Conservation (phyloP, 2,329 filamentous ascomycete genomes). For the Diatrype stigma region DNA sequence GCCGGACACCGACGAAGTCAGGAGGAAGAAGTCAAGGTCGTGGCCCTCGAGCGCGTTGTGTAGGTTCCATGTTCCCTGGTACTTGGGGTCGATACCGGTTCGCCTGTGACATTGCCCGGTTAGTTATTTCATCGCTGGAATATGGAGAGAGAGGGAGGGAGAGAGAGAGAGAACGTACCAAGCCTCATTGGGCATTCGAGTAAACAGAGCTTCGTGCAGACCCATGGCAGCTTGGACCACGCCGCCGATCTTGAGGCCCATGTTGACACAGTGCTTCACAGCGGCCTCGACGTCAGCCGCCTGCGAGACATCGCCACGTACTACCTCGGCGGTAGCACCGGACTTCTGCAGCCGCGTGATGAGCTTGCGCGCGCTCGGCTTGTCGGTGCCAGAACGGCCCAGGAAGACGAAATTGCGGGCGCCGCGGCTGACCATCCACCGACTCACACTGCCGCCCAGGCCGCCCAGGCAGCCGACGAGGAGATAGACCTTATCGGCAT, state of each 20-base stretch:
- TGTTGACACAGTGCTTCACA: not conserved
- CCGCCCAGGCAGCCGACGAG: slow-evolving; percentile 7
- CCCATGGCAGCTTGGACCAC: not conserved
- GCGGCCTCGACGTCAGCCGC: not conserved
- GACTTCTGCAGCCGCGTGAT: slow-evolving; percentile 12
- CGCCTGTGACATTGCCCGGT: not conserved
- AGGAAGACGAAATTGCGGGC: slow-evolving; percentile 1
- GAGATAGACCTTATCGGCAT: slow-evolving; percentile 9
- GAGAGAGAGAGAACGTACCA: too few relatives aligned
- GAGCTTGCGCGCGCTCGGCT: not conserved
- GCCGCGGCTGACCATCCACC: slow-evolving; percentile 1
- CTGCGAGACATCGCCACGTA: not conserved
- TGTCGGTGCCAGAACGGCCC: not conserved
- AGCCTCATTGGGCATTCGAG: not conserved
- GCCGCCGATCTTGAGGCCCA: not conserved
- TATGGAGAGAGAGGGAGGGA: too few relatives aligned
- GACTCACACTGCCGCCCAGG: not conserved
- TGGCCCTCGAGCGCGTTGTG: not conserved
- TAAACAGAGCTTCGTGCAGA: not conserved
- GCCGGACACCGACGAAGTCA: slow-evolving; percentile 14
- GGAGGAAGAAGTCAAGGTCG: not conserved
- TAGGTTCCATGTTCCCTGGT: not conserved
- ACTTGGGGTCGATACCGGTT: not conserved
- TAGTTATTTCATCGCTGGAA: not conserved
- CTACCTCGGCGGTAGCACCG: not conserved